A percentile compares a stretch with the other conserved stretches of the same genome.
Evolutionary conservation across 2,329 filamentous ascomycete genomes (phyloP).

Genomic region (Didymella sp.): DNA sequence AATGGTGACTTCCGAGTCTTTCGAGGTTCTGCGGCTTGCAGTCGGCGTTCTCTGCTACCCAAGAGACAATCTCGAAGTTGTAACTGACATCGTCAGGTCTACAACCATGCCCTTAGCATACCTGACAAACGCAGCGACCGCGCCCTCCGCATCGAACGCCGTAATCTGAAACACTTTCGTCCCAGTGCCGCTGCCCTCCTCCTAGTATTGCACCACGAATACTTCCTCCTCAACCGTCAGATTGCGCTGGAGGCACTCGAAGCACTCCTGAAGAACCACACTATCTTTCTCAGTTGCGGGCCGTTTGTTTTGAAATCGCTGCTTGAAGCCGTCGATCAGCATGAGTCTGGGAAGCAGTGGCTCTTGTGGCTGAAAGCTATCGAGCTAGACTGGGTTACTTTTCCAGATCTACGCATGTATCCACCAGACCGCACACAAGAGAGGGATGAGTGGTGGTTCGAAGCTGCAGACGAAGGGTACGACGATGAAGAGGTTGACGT

Average conservation of each 20-base stretch:
- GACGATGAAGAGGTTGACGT: constrained; percentile 35
- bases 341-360: constrained; percentile 37
- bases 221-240: constrained; percentile 45
- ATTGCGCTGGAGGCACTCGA: constrained; percentile 46
- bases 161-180: constrained; percentile 43
- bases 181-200: constrained; percentile 42
- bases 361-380: constrained; percentile 42
- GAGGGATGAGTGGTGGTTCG: constrained; percentile 39
- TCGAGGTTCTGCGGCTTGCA: not conserved
- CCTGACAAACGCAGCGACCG: constrained; percentile 37
- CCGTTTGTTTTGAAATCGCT: constrained; percentile 45
- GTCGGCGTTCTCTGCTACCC: not conserved
- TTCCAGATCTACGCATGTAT: constrained; percentile 43
- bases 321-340: constrained; percentile 37
- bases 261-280: constrained; percentile 44
- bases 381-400: constrained; percentile 47
- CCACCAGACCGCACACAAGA: constrained; percentile 37
- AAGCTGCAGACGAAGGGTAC: constrained; percentile 19
- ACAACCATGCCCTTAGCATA: constrained; percentile 37
- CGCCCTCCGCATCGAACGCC: constrained; percentile 45
- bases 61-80: not conserved
- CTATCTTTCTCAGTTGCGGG: constrained; percentile 44
- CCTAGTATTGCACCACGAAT: constrained; percentile 44
- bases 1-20: not conserved
- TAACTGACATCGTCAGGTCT: constrained; percentile 32